Evolutionary conservation across 1,284 basidiomycete genomes (phyloP), one percentile per base, ranked within the genome.

Genomic region (Leccinum cinnamomeum): DNA sequence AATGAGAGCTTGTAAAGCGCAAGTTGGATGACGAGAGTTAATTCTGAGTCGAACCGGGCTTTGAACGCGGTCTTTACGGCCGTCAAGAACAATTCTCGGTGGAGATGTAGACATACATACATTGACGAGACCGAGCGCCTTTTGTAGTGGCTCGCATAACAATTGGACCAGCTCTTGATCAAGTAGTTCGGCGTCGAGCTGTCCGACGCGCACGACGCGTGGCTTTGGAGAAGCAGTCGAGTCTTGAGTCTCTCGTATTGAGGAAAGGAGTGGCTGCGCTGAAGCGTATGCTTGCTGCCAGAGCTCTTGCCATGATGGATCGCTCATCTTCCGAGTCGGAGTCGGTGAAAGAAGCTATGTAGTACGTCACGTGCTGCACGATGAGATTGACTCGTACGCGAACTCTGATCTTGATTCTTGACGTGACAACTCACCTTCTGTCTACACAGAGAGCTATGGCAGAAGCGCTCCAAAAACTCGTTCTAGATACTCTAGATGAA

Each of bases 181-280:
- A 53, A 99, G 84, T 33, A 97, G 82, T 69, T 95, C 91, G 1
- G 97, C 89, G 76, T 99, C 97, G 55, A 98, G 85, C 77, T 98
- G 94, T 28, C 91, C 91, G 48, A 98, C 95, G 58, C 96, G 90
- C 35, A 88, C 82, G 7, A 90, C 80, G 23, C 88, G 81, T 30
- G 82, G 74, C 57, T 68, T 63, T 37, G 79, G 77, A 7, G 72
- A 65, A 11, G 68, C 62, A 12, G 69, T 64, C 7, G 72, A 66
- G 28, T 67, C 69, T 14, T 86, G 65, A 16, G 77, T 75, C 33
- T 76, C 72, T 62, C 79, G 77, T 39, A 88, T 82, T 7, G 78
- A 75, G 30, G 78, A 68, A 10, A 92, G 77, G 11, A 73, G 77
- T 30, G 84, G 80, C 65, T 87, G 84, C 3, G 87, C 86, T 64